Base-by-base conservation (phyloP, 129 eudicot genomes). In the Lactuca saligna region DNA sequence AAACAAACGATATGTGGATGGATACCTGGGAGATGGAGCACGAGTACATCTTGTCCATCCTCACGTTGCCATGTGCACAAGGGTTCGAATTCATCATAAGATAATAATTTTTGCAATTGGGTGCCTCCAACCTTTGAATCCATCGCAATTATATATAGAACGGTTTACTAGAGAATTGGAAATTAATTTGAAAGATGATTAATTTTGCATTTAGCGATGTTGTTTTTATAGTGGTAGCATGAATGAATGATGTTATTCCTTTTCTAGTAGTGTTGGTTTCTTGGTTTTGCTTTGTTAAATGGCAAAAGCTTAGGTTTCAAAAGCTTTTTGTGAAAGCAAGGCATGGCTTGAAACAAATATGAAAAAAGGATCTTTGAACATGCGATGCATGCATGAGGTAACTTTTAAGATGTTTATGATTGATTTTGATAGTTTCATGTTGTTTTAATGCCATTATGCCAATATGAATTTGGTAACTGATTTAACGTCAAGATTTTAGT, bases 11-110 rank as follows among this genome's bases (percentile, higher is more conserved):
- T 9, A n/a, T 20, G 12, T 35, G 12, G 2, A 8, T 35, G 12
- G 2, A 8, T 77, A 90, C 97, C 97, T 69, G 85, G 89, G 54
- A 91, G 80, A 79, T 81, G 86, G 39, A 91, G 39, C 53, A 74
- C 75, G 37, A 91, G 85, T 53, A 79, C 51, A 71, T 85, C 89
- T 1, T 66, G 75, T 12, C 41, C 76, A 33, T 87, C 84, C 53
- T 83, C 83, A 1, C 82, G 82, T 50, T 75, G 72, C 95, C 91
- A 87, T 10, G 83, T 81, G 79, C 90, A 87, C 9, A 80, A 63
- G n/a, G 95, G 97, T 54, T 87, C 97, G 17, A 90, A 82, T 41
- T 87, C 97, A 57, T 85, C 80, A 9, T 80, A 76, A 11, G 71
- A 48, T 17, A 78, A 59, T 25, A 63, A 56, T 5, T 59, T 61